phyloP scores from a whole-genome alignment of 2,329 filamentous ascomycete genomes.

The Pseudogymnoascus sp. region DNA sequence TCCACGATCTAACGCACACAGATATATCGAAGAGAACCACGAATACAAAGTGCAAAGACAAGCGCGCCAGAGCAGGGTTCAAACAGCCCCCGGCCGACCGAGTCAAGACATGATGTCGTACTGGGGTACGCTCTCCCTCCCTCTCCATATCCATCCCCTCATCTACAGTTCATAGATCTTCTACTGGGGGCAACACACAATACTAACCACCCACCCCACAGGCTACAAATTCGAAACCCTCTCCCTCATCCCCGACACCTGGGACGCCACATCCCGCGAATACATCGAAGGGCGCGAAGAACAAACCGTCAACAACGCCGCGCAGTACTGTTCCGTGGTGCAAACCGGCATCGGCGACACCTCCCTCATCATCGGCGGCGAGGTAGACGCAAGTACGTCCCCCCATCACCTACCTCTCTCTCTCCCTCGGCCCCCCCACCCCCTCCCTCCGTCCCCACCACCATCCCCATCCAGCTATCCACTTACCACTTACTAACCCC shows the following conservation, averaged over 20 bases:
- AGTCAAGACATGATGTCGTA: constrained; percentile 80
- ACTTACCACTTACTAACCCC: background rate
- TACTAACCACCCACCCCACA: constrained; percentile 29
- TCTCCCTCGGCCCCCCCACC: background rate
- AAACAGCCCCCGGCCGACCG: constrained; percentile 40
- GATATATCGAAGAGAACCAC: constrained; percentile 90
- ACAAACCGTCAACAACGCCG: constrained; percentile 73
- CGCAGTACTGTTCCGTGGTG: constrained; percentile 93
- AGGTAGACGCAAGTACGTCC: constrained; percentile 74
- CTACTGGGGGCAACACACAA: background rate
- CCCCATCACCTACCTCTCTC: constrained; percentile 9
- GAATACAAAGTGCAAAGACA: constrained; percentile 57
- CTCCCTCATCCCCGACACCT: constrained; percentile 64
- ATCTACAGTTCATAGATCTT: too few relatives aligned
- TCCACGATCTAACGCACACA: constrained; percentile 30
- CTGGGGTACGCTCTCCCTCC: constrained; percentile 60
- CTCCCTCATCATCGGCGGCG: constrained; percentile 73
- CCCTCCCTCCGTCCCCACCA: background rate
- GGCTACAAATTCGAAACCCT: constrained; percentile 96
- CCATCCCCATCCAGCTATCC: background rate
- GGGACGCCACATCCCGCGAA: constrained; percentile 62
- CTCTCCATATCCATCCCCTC: too few relatives aligned
- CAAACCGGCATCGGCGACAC: constrained; percentile 74
- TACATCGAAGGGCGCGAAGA: constrained; percentile 69
- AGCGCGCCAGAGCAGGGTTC: constrained; percentile 39